A percentile compares a stretch with the other conserved stretches of the same genome.
Evolutionary conservation across 371 early-diverging fungal species (phyloP).

Genomic region (Rhizomucor miehei): DNA sequence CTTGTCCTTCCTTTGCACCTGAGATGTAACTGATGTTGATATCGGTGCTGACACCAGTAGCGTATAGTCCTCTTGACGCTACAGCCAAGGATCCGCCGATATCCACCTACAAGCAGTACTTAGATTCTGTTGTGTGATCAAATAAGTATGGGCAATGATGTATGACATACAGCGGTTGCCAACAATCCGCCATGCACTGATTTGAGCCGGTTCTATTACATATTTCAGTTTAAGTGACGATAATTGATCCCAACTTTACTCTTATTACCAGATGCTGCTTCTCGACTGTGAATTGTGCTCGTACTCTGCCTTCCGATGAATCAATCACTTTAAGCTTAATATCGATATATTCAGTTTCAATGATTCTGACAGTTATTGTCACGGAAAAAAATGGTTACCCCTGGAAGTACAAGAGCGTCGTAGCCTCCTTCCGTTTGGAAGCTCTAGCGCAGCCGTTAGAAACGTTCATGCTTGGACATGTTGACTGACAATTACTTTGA

Average conservation of each 20-base stretch:
- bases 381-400: slow-evolving; percentile 24
- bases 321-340: slow-evolving; percentile 42
- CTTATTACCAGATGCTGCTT: slow-evolving; percentile 50
- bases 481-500: slow-evolving; percentile 8
- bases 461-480: not conserved
- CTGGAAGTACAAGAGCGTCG: slow-evolving; percentile 40
- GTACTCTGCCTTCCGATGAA: slow-evolving; percentile 38
- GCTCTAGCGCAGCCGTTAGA: slow-evolving; percentile 16
- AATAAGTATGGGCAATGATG: not conserved
- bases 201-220: slow-evolving; percentile 53
- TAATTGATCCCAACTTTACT: too few relatives aligned
- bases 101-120: slow-evolving; percentile 28
- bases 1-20: slow-evolving; percentile 53
- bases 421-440: slow-evolving; percentile 40
- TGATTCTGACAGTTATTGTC: too few relatives aligned
- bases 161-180: slow-evolving; percentile 48
- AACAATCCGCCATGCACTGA: slow-evolving; percentile 63
- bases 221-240: too few relatives aligned
- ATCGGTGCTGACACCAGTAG: slow-evolving; percentile 67
- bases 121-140: not conserved
- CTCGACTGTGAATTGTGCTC: slow-evolving; percentile 50
- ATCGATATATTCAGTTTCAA: too few relatives aligned
- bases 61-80: slow-evolving; percentile 55
- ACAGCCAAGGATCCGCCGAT: slow-evolving; percentile 62
- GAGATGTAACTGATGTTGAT: slow-evolving; percentile 59